These are phyloP conservation scores for Verbascum thapsus DNA, from an alignment of 257 asterid species.

Conservation along the genomic window DNA sequence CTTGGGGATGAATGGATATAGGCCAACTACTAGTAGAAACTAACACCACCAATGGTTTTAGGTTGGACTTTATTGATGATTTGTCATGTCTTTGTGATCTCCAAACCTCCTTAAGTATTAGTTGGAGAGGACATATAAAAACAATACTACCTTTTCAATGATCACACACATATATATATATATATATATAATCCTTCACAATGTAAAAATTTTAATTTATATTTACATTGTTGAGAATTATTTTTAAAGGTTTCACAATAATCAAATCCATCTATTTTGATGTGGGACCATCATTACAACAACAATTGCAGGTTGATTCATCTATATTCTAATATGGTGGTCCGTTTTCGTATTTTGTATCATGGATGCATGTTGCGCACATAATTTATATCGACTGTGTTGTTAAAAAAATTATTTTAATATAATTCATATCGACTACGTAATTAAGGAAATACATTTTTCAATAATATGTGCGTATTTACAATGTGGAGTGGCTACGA, in stretches of 20 bases:
- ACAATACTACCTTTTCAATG: constrained; percentile 17
- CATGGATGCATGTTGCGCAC: too few species aligned
- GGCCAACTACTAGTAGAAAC: constrained; percentile 39
- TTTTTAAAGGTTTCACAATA: too few species aligned
- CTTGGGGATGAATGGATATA: constrained; percentile 30
- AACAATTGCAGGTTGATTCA: too few species aligned
- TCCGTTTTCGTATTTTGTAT: neutral
- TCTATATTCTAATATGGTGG: neutral
- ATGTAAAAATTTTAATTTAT: too few species aligned
- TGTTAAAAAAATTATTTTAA: too few species aligned
- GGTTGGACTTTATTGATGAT: constrained; percentile 35
- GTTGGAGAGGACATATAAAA: constrained; percentile 15
- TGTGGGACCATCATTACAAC: too few species aligned
- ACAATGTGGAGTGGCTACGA: too few species aligned
- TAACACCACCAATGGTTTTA: constrained; percentile 33
- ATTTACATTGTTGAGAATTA: too few species aligned
- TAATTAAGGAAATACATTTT: too few species aligned
- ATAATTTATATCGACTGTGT: too few species aligned
- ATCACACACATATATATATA: neutral
- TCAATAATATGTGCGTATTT: too few species aligned
- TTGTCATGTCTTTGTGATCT: constrained; percentile 29
- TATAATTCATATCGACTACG: too few species aligned
- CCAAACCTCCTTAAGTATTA: constrained; percentile 23
- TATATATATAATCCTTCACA: neutral
- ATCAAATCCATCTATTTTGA: neutral